A percentile compares a stretch with the other conserved stretches of the same genome.
Conservation (phyloP, 139 green algal species). For the Picochlorum sp. region DNA sequence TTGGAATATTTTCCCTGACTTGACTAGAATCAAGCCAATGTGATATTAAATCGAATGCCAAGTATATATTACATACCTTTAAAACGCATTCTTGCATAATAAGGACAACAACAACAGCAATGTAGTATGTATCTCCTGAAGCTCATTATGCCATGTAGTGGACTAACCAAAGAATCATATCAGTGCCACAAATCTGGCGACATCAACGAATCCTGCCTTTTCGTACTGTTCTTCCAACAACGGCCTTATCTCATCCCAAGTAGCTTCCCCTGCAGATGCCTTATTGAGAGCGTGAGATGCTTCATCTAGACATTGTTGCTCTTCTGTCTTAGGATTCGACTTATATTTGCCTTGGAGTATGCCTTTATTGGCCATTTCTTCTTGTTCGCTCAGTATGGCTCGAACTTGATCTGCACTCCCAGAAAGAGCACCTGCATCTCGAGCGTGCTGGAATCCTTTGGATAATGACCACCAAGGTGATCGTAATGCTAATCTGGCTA, state of each 20-base stretch:
- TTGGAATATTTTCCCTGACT: too few relatives aligned
- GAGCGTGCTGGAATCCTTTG: conserved; percentile 21
- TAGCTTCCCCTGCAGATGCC: conserved; percentile 23
- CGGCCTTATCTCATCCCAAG: conserved; percentile 26
- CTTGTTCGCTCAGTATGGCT: conserved; percentile 9
- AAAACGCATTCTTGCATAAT: too few relatives aligned
- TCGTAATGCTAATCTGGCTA: conserved; percentile 40
- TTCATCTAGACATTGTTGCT: conserved; percentile 24
- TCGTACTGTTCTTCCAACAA: conserved; percentile 21
- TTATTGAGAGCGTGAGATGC: conserved; percentile 24
- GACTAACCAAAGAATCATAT: not conserved
- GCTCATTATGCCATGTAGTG: too few relatives aligned
- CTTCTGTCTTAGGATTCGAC: conserved; percentile 12
- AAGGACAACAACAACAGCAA: too few relatives aligned
- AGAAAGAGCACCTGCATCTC: conserved; percentile 21
- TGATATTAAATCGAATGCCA: too few relatives aligned
- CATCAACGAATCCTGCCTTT: conserved; percentile 12
- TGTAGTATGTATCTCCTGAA: too few relatives aligned
- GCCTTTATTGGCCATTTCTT: conserved; percentile 15
- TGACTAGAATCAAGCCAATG: too few relatives aligned
- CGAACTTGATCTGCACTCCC: conserved; percentile 12
- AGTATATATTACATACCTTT: too few relatives aligned
- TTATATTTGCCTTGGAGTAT: conserved; percentile 9
- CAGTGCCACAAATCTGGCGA: conserved; percentile 24
- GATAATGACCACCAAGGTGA: conserved; percentile 66